Base-by-base conservation (phyloP, 345 rosid species). In the Cardiospermum halicacabum region DNA sequence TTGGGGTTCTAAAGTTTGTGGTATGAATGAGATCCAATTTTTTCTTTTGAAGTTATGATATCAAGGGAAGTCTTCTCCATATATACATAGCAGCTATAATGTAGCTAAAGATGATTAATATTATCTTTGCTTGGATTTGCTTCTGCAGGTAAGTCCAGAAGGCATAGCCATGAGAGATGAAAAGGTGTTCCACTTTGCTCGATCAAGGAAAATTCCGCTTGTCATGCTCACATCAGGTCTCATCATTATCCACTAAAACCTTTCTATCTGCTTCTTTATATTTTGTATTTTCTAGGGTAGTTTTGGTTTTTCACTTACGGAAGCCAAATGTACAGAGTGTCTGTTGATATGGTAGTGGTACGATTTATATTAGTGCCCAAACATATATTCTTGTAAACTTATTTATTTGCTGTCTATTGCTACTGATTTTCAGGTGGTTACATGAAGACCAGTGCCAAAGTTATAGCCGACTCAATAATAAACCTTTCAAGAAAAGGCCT, bases 161-260 rank as follows among this genome's bases (percentile, higher is more conserved):
- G 98, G 98, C 6, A 61, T 93, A 72, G 70, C 78, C 7, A 72
- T 65, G 27, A 85, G 98, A 79, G 98, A 93, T 54, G 98, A 93
- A 82, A 93, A 76, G 80, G 92, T 90, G 30, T 90, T 90, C 76
- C 75, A 62, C 69, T 84, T 82, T 74, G 95, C 97, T 69, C 84
- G 84, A 64, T 91, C 85, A 62, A 81, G 86, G 80, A 76, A 77
- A 2, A 65, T 87, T 61, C 96, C 97, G 58, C 61, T 93, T 55
- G 77, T 93, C 62, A 93, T 93, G 97, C 78, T 90, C 69, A 90
- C 98, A 27, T 93, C 98, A 85, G 98, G 97, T 92, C 58, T n/a
- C n/a, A n/a, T n/a, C 12, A 19, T 36, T 55, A 50, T 36, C 53
- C 34, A 34, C 11, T 1, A 15, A n/a, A 11, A 30, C 13, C 25